phyloP scores from a whole-genome alignment of 179 eudicot genomes.

The Heliamphora pulchella region DNA sequence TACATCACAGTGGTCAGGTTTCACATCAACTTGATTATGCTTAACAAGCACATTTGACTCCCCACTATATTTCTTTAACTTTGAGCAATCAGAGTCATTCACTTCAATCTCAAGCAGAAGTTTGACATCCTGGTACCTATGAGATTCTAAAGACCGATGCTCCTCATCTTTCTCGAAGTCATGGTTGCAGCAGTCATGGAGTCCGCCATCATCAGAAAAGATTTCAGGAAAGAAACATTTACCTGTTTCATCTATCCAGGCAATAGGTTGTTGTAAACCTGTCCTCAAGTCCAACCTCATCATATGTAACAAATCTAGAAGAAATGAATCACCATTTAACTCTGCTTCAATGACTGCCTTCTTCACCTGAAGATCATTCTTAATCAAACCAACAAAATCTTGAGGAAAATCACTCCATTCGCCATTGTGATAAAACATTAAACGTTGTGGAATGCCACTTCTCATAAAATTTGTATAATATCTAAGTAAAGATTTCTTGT shows the following conservation, averaged over 20 bases:
- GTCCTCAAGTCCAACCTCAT: constrained; percentile 53
- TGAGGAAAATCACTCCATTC: constrained; percentile 66
- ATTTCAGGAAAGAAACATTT: constrained; percentile 76
- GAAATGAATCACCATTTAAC: constrained; percentile 30
- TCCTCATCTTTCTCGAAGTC: constrained; percentile 26
- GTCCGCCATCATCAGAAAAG: constrained; percentile 34
- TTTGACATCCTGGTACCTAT: constrained; percentile 45
- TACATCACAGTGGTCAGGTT: constrained; percentile 23
- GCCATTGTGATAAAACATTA: constrained; percentile 63
- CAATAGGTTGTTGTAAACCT: constrained; percentile 58
- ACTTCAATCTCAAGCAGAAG: constrained; percentile 75
- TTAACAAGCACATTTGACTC: constrained; percentile 65
- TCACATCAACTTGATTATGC: constrained; percentile 38
- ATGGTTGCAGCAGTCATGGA: constrained; percentile 20
- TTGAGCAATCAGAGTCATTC: constrained; percentile 36
- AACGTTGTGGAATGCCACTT: constrained; percentile 59
- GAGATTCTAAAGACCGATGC: constrained; percentile 21
- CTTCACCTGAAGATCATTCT: constrained; percentile 50
- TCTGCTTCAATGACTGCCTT: constrained; percentile 59
- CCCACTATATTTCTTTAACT: constrained; percentile 46
- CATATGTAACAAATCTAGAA: constrained; percentile 77
- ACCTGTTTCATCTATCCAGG: constrained; percentile 89
- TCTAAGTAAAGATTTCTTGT: constrained; percentile 32
- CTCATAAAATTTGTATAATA: constrained; percentile 52
- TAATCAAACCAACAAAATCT: constrained; percentile 40